Evolutionary conservation across 2,329 filamentous ascomycete species (phyloP), one percentile per base, ranked within the genome.

Genomic region (Meredithiella fracta): DNA sequence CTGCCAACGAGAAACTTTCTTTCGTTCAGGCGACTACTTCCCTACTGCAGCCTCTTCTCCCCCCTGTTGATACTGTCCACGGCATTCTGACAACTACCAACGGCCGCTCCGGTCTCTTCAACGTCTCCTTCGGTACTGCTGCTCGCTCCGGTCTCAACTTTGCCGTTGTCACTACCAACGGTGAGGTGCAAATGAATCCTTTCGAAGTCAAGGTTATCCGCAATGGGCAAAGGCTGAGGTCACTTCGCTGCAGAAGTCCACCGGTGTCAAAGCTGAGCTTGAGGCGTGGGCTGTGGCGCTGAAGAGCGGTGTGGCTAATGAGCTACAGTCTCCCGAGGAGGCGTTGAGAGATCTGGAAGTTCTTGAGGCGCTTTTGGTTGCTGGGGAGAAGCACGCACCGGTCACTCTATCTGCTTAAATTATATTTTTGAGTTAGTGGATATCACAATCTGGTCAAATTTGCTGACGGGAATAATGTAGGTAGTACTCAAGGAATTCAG

Each of bases 11-110:
- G 7, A 68, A 58, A 34, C 47, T 76, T 26, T 66, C 68, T 11
- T 69, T 67, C 34, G 66, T 83, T 2, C 70, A 71, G 17, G 79
- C 79, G 0, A 77, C 78, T 59, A 78, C 79, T 1, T 63, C 68
- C 3, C 74, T 78, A 61, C 67, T 78, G 50, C 73, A 77, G 59
- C 64, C 71, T 54, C 72, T 81, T 61, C 69, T 88, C 7, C 73
- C 77, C 3, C 83, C 83, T 0, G 72, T 84, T 1, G 84, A 88
- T 64, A 83, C 82, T 1, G 69, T 86, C 53, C 75, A 80, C 62
- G 79, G 79, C 8, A 71, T 78, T 1, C 60, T 82, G 38, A 73
- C 71, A 63, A 73, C 78, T 1, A 70, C 69, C 57, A 73, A 71
- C 25, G 80, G 80, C 2, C 71, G 69, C 1, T 70, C 72, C 1